Evolutionary conservation across 1,139 yeast genomes (phyloP).

Genomic region (Suhomyces bribrorum): DNA sequence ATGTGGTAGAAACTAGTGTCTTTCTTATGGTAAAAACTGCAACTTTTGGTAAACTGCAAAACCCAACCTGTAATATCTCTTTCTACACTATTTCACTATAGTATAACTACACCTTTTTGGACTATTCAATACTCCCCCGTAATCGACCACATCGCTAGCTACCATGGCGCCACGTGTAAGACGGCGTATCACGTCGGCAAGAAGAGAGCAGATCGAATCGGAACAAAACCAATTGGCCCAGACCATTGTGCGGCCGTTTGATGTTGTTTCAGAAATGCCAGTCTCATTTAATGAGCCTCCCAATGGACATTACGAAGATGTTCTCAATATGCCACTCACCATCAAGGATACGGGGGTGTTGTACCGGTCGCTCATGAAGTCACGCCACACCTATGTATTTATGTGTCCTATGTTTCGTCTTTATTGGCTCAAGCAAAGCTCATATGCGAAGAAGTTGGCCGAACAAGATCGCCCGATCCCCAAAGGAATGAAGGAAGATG

Average conservation of each 20-base stretch:
- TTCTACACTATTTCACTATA: no score
- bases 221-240: constrained; percentile 47
- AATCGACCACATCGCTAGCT: no score
- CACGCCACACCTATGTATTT: constrained; percentile 72
- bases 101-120: neutral
- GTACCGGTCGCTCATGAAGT: constrained; percentile 70
- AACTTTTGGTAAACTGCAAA: no score
- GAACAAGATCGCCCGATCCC: constrained; percentile 37
- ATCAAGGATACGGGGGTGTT: constrained; percentile 73
- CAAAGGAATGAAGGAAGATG: constrained; percentile 27
- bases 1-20: no score
- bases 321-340: constrained; percentile 65
- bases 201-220: constrained; percentile 50
- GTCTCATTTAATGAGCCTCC: constrained; percentile 65
- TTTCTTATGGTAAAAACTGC: no score
- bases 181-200: constrained; percentile 48
- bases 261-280: constrained; percentile 69
- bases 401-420: constrained; percentile 72
- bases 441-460: constrained; percentile 45
- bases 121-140: no score
- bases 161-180: constrained; percentile 49
- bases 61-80: neutral
- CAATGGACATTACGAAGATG: constrained; percentile 46
- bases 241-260: constrained; percentile 61
- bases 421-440: constrained; percentile 71